A percentile compares a stretch with the other conserved stretches of the same genome.
Evolutionary conservation across 148 eudicot genomes (phyloP).

Genomic region (Fagopyrum tataricum): DNA sequence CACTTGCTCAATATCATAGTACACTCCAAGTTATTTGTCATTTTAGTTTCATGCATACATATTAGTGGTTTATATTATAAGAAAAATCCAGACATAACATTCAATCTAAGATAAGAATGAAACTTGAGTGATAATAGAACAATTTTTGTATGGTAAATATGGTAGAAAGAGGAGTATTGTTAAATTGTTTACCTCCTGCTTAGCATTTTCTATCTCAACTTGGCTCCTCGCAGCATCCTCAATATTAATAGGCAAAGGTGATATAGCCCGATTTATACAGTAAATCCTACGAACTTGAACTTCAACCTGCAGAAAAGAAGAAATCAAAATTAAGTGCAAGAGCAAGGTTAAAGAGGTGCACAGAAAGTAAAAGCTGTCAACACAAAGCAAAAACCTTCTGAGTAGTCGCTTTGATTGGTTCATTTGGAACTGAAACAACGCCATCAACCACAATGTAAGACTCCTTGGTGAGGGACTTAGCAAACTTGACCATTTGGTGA

Average conservation of each 20-base stretch:
- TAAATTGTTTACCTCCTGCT: constrained; percentile 38
- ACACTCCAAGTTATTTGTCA: no score
- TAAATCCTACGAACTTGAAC: constrained; percentile 61
- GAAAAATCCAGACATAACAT: no score
- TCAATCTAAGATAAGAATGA: not conserved
- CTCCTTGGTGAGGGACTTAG: constrained; percentile 49
- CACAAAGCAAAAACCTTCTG: constrained; percentile 46
- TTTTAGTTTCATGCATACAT: no score
- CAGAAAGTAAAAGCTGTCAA: not conserved
- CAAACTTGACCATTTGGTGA: constrained; percentile 68
- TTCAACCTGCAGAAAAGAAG: constrained; percentile 50
- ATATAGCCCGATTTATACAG: constrained; percentile 51
- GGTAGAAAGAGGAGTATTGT: no score
- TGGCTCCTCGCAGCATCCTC: constrained; percentile 94
- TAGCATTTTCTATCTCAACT: constrained; percentile 54
- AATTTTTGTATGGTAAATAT: not conserved
- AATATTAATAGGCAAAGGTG: constrained; percentile 59
- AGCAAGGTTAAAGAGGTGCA: not conserved
- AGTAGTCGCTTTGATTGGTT: constrained; percentile 52
- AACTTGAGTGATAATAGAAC: not conserved
- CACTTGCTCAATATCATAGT: no score
- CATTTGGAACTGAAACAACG: constrained; percentile 45
- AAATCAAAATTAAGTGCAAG: not conserved
- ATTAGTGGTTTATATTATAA: no score
- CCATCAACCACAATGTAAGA: constrained; percentile 63